Evolutionary conservation across 2,329 filamentous ascomycete genomes (phyloP).

Genomic region (Daldinia sp.): DNA sequence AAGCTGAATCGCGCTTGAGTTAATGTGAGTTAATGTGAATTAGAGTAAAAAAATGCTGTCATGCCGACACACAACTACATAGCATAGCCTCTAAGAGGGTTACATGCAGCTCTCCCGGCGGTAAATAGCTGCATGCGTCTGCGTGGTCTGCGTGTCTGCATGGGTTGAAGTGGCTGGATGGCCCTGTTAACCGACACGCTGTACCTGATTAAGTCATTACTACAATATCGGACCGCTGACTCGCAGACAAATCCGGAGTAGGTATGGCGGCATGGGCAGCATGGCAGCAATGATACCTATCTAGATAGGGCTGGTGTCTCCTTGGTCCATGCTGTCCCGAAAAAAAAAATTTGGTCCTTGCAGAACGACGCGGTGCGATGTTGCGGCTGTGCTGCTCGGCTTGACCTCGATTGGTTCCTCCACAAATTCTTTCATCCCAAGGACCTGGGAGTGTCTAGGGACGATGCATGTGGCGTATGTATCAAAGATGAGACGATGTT

Average conservation of each 20-base stretch:
- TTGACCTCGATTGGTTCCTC: slow-evolving; percentile 43
- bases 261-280: slow-evolving; percentile 4
- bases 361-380: slow-evolving; percentile 26
- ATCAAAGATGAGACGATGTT: slow-evolving; percentile 34
- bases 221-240: slow-evolving; percentile 40
- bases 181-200: slow-evolving; percentile 19
- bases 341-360: slow-evolving; percentile 28
- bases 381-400: slow-evolving; percentile 42
- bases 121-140: slow-evolving; percentile 22
- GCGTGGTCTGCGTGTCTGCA: slow-evolving; percentile 12
- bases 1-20: slow-evolving; percentile 24
- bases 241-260: slow-evolving; percentile 37
- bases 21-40: slow-evolving; percentile 2
- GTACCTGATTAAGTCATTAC: slow-evolving; percentile 19
- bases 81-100: slow-evolving; percentile 31
- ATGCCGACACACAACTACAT: slow-evolving; percentile 19
- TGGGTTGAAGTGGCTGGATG: slow-evolving; percentile 26
- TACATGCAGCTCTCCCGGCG: slow-evolving; percentile 31
- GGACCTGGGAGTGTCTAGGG: slow-evolving; percentile 41
- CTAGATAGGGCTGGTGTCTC: slow-evolving; percentile 37
- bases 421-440: slow-evolving; percentile 37
- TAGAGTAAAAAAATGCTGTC: slow-evolving; percentile 16
- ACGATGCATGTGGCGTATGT: slow-evolving; percentile 44
- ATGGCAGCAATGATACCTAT: slow-evolving; percentile 22
- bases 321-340: slow-evolving; percentile 33